Base-by-base conservation (phyloP, 2,329 filamentous ascomycete species). In the Hymenoscyphus scutula region DNA sequence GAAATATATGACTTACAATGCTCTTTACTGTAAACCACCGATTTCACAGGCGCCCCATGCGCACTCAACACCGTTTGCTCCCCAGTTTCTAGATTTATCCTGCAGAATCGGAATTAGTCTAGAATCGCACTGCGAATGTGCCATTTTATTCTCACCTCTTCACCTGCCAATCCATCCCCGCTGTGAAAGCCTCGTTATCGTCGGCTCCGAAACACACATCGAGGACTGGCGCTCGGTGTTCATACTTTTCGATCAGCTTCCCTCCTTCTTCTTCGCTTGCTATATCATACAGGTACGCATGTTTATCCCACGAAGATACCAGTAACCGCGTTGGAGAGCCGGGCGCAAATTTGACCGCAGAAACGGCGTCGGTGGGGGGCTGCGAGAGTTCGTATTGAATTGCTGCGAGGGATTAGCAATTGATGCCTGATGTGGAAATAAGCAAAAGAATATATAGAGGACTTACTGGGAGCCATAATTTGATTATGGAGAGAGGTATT, bases 271-370 rank as follows among this genome's bases (percentile, higher is more conserved):
- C 81, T 66, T 83, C 81, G 25, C 82, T 65, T 80, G 79, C 78
- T 63, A 89, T 84, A 73, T 96, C 91, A 81, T 98, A 98, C 59
- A 94, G 82, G 77, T 97, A 96, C 61, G 96, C 86, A 75, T 91
- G 86, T 77, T 88, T 91, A 78, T 98, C 94, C 95, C 95, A 99
- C 61, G 92, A 97, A 11, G 93, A 89, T 70, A 94, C 93, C n/a
- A 96, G 85, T 41, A 99, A 83, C 70, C 88, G 89, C 60, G 82
- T 86, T 2, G 88, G 83, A n/a, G 88, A 86, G 65, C 83, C 79
- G 38, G 92, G 90, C 68, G 93, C 91, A 81, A 96, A 99, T 73
- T 87, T 87, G 72, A 98, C 81, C 27, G 92, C 83, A 56, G 94
- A 96, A 71, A 98, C 89, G 71, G 90, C 91, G 77, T 99, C 95